These are phyloP conservation scores for Phialophora tarda DNA, from an alignment of 2,329 filamentous ascomycete species.

Conservation along the genomic window DNA sequence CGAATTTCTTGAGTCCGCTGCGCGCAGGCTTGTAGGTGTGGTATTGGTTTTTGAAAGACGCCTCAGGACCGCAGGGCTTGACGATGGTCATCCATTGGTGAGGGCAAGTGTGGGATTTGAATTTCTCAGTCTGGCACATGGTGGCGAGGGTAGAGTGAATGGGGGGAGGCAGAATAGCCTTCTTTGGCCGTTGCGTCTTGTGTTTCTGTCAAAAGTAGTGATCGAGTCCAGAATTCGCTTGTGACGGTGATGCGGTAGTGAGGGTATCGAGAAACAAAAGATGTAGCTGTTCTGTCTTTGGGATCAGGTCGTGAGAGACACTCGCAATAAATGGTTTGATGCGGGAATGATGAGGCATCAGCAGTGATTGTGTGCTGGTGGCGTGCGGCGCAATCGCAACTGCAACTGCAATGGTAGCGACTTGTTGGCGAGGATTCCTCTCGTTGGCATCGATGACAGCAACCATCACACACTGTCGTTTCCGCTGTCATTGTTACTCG, in stretches of 20 bases:
- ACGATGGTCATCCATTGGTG: constrained; percentile 58
- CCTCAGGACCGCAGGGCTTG: constrained; percentile 48
- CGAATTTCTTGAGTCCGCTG: constrained; percentile 17
- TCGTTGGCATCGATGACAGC: background rate
- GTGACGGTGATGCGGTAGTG: background rate
- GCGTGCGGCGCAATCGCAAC: background rate
- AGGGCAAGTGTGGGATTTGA: constrained; percentile 53
- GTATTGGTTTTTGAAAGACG: constrained; percentile 26
- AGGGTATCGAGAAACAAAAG: background rate
- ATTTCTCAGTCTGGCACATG: constrained; percentile 57
- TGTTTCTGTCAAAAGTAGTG: background rate
- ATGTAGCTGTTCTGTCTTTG: background rate
- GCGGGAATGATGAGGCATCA: background rate
- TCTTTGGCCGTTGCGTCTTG: background rate
- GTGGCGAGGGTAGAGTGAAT: constrained; percentile 11
- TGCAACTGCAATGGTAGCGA: background rate
- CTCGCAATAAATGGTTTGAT: background rate
- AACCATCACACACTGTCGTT: background rate
- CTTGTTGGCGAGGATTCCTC: background rate
- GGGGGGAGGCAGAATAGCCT: background rate
- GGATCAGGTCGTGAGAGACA: background rate
- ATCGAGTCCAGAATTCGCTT: background rate
- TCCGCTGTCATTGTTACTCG: background rate
- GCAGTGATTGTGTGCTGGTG: too few relatives aligned
- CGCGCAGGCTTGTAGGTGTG: constrained; percentile 36